Conservation (phyloP, 2,329 filamentous ascomycete species). For the Nigrospora oryzae region DNA sequence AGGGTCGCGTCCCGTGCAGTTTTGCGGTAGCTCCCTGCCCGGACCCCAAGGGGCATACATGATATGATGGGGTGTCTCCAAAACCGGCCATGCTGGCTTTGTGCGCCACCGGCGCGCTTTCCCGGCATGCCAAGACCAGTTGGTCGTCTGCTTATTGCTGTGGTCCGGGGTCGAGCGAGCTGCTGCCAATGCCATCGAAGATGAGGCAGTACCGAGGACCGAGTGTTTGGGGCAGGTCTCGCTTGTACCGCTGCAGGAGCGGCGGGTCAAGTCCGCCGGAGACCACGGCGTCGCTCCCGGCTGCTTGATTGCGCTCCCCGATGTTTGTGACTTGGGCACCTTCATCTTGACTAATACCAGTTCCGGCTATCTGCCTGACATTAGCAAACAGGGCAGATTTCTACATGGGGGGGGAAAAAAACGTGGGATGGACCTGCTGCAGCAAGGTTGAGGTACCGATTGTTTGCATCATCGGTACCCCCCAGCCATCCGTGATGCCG, state of each 20-base stretch:
- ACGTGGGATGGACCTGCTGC: background rate
- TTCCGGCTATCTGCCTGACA: slow-evolving; percentile 42
- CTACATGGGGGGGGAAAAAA: no score
- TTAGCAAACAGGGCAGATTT: background rate
- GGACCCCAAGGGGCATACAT: slow-evolving; percentile 50
- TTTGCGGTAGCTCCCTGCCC: slow-evolving; percentile 44
- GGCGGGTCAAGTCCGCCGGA: slow-evolving; percentile 54
- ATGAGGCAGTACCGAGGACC: slow-evolving; percentile 54
- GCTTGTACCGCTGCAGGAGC: slow-evolving; percentile 49
- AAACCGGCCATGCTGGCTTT: slow-evolving; percentile 47
- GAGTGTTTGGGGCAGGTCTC: slow-evolving; percentile 52
- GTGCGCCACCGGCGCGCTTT: slow-evolving; percentile 48
- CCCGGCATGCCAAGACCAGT: slow-evolving; percentile 48
- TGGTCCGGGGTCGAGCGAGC: slow-evolving; percentile 29
- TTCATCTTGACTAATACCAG: slow-evolving; percentile 44
- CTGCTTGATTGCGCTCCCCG: slow-evolving; percentile 55
- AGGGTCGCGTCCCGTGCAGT: slow-evolving; percentile 47
- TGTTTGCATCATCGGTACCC: slow-evolving; percentile 51
- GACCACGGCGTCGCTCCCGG: slow-evolving; percentile 60
- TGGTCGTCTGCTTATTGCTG: slow-evolving; percentile 40
- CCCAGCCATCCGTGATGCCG: slow-evolving; percentile 59
- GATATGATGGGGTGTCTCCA: slow-evolving; percentile 59
- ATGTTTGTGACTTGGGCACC: slow-evolving; percentile 36
- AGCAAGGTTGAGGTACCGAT: slow-evolving; percentile 28
- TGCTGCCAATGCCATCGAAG: slow-evolving; percentile 57